Evolutionary conservation across 176 grass and related monocot species (phyloP).

Genomic region (Zizania latifolia): DNA sequence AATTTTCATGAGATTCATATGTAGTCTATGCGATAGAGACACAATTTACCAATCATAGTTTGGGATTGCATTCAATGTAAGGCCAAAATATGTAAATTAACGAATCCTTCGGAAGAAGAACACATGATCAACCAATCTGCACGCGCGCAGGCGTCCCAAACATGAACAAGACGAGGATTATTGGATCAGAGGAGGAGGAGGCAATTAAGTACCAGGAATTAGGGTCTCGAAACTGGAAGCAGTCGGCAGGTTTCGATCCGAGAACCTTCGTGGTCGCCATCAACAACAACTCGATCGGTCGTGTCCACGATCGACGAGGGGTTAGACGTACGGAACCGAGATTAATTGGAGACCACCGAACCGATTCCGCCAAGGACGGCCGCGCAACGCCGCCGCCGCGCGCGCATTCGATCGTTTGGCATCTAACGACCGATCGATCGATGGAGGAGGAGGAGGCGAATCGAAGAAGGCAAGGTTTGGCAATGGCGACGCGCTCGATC

Average conservation of each 20-base stretch:
- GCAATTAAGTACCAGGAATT: slow-evolving; percentile 42
- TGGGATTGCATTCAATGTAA: not conserved
- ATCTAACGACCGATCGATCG: not conserved
- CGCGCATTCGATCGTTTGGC: not conserved
- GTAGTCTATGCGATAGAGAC: too few relatives aligned
- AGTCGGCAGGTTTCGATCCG: slow-evolving; percentile 37
- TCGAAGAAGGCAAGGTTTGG: not conserved
- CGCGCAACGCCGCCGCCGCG: not conserved
- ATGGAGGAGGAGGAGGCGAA: not conserved
- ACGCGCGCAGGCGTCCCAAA: not conserved
- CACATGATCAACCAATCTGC: not conserved
- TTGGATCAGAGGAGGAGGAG: not conserved
- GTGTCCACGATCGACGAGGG: not conserved
- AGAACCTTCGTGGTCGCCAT: slow-evolving; percentile 33
- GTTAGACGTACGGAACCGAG: not conserved
- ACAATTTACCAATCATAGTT: not conserved
- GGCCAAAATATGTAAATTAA: not conserved
- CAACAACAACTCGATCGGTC: not conserved
- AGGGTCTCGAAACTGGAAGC: slow-evolving; percentile 35
- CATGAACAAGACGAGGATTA: not conserved
- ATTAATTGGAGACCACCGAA: not conserved
- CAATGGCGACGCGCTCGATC: not conserved
- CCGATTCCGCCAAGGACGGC: not conserved
- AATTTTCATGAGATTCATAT: not conserved
- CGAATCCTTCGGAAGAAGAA: not conserved